Conservation (phyloP, 2,329 filamentous ascomycete genomes). For the Talaromyces sp. region DNA sequence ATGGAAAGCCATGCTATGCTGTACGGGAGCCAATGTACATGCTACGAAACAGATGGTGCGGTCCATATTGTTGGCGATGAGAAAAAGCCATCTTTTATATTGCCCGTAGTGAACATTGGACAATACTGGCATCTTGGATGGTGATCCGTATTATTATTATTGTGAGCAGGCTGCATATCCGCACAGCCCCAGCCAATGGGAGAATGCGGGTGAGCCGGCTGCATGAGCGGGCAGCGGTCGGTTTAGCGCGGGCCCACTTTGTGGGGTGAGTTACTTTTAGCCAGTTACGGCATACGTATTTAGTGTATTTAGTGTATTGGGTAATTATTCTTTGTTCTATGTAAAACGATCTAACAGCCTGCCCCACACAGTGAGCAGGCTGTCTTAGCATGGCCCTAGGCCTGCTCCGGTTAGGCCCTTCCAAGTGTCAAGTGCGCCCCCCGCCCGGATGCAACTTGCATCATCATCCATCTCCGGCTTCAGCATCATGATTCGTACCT, state of each 20-base stretch:
- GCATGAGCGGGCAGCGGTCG: background rate
- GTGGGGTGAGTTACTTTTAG: too few relatives aligned
- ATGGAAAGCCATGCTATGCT: conserved; percentile 34
- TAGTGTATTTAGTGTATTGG: too few relatives aligned
- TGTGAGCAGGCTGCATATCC: conserved; percentile 21
- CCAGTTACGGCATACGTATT: too few relatives aligned
- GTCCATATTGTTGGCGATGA: background rate
- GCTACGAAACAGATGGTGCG: background rate
- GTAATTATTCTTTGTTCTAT: too few relatives aligned
- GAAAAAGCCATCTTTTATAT: background rate
- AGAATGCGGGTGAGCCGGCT: background rate
- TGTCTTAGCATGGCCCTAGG: conserved; percentile 7
- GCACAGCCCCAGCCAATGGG: background rate
- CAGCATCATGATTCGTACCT: background rate
- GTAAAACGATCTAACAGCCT: background rate
- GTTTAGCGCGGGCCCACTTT: too few relatives aligned
- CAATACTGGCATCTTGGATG: background rate
- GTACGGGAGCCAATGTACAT: background rate
- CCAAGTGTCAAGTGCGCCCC: background rate
- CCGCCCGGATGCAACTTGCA: background rate
- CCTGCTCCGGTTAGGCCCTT: background rate
- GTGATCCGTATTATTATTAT: background rate
- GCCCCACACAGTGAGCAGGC: conserved; percentile 3
- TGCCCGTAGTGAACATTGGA: background rate
- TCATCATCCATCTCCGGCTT: background rate